Conservation (phyloP, 116 monocot genomes). For the Phalaenopsis hybrid region DNA sequence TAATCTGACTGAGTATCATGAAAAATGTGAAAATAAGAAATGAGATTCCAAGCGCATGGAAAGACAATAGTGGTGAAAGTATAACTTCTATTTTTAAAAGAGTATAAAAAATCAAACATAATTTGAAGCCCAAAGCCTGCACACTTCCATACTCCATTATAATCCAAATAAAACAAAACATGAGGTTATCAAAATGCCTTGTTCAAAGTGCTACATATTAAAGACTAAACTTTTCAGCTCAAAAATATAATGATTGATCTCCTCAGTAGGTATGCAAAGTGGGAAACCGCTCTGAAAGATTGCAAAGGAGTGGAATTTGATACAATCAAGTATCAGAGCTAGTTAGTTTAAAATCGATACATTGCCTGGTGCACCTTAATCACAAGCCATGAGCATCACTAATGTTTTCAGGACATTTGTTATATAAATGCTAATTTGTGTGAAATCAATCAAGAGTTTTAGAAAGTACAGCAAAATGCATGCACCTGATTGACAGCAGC, state of each 20-base stretch:
- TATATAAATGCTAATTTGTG: not conserved
- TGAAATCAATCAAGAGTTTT: not conserved
- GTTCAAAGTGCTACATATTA: not conserved
- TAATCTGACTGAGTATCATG: slow-evolving; percentile 60
- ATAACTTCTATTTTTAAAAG: not conserved
- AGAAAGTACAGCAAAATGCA: not conserved
- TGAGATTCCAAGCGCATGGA: not conserved
- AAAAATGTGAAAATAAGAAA: slow-evolving; percentile 7
- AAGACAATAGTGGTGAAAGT: not conserved
- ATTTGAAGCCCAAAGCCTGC: not conserved
- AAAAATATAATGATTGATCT: not conserved
- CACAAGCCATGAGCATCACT: not conserved
- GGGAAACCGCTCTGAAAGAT: not conserved
- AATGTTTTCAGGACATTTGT: not conserved
- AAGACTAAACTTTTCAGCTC: not conserved
- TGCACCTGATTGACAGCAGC: slow-evolving; percentile 63
- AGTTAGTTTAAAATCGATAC: not conserved
- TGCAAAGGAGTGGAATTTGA: not conserved
- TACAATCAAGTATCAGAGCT: not conserved
- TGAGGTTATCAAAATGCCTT: not conserved
- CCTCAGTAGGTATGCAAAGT: not conserved
- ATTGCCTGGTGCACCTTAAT: too few relatives aligned
- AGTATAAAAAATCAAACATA: not conserved
- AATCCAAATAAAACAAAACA: not conserved
- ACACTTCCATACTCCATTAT: not conserved